Evolutionary conservation across 2,329 filamentous ascomycete species (phyloP).

Genomic region (Pseudonectria foliicola): DNA sequence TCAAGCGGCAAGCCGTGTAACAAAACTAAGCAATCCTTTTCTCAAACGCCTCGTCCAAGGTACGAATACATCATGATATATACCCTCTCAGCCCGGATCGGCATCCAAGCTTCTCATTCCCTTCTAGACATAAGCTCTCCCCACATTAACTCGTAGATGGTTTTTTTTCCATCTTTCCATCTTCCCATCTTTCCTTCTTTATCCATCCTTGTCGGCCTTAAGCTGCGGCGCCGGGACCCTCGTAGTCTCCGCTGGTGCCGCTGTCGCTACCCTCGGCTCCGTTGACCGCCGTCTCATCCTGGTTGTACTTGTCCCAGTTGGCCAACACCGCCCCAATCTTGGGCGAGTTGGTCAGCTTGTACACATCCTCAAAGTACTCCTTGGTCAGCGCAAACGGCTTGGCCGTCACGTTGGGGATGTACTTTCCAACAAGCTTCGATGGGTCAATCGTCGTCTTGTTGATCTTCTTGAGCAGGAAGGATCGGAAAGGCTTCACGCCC

Average conservation of each 20-base stretch:
- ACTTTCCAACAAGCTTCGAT: conserved; percentile 93
- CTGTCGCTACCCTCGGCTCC: conserved; percentile 31
- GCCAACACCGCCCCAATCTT: conserved; percentile 74
- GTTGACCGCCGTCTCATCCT: conserved; percentile 38
- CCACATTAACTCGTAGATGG: no score
- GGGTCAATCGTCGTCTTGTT: conserved; percentile 98
- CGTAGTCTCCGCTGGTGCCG: conserved; percentile 33
- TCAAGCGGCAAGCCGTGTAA: conserved; percentile 10
- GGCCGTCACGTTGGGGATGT: conserved; percentile 97
- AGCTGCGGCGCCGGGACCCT: conserved; percentile 36
- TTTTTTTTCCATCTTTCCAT: conserved; percentile 11
- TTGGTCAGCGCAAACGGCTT: conserved; percentile 91
- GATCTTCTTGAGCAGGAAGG: conserved; percentile 99
- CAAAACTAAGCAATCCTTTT: conserved; percentile 4
- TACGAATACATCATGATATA: conserved; percentile 22
- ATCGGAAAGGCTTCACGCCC: conserved; percentile 97
- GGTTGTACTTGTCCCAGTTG: conserved; percentile 71
- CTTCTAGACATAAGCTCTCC: conserved; percentile 16
- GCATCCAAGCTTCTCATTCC: conserved; percentile 14
- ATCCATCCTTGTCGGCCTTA: conserved; percentile 21
- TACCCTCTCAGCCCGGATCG: conserved; percentile 13
- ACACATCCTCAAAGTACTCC: conserved; percentile 99
- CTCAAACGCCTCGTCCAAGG: conserved; percentile 18
- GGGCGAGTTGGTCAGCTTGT: conserved; percentile 79
- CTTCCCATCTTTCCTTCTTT: conserved; percentile 8